Conservation (phyloP, 352 stramenopile species). For the Pythium aristosporum region DNA sequence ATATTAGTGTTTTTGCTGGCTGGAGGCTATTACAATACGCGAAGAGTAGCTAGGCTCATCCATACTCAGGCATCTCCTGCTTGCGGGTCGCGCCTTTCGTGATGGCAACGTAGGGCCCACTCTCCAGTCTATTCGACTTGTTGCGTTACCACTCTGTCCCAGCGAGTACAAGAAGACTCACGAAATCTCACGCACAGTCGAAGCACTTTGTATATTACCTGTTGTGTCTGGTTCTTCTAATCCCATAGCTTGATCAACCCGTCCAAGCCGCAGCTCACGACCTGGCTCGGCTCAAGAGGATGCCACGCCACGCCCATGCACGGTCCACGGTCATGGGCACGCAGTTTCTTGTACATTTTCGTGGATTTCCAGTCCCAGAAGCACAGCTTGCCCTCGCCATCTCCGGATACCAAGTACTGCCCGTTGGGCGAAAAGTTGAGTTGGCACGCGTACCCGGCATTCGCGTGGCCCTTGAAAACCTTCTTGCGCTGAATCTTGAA, state of each 20-base stretch:
- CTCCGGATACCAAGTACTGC: constrained; percentile 92
- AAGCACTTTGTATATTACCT: constrained; percentile 8
- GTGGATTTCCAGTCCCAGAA: constrained; percentile 99
- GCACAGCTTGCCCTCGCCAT: constrained; percentile 96
- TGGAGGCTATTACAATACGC: too few species aligned
- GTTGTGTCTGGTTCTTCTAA: constrained; percentile 40
- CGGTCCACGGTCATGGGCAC: constrained; percentile 92
- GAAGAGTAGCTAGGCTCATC: too few species aligned
- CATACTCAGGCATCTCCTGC: too few species aligned
- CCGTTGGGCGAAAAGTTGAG: constrained; percentile 96
- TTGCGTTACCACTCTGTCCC: too few species aligned
- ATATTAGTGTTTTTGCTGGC: too few species aligned
- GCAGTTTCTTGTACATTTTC: constrained; percentile 88
- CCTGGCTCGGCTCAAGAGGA: constrained; percentile 94
- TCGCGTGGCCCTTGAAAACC: constrained; percentile 91
- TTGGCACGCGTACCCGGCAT: constrained; percentile 96
- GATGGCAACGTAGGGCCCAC: too few species aligned
- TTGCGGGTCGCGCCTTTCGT: too few species aligned
- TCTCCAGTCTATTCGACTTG: too few species aligned
- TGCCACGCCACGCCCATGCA: constrained; percentile 97
- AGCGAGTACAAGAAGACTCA: too few species aligned
- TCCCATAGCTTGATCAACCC: constrained; percentile 99
- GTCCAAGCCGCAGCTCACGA: constrained; percentile 99
- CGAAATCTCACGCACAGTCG: too few species aligned
- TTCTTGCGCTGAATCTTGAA: constrained; percentile 96